phyloP scores from a whole-genome alignment of 495 filamentous ascomycete species.

The Penicillium nucicola region DNA sequence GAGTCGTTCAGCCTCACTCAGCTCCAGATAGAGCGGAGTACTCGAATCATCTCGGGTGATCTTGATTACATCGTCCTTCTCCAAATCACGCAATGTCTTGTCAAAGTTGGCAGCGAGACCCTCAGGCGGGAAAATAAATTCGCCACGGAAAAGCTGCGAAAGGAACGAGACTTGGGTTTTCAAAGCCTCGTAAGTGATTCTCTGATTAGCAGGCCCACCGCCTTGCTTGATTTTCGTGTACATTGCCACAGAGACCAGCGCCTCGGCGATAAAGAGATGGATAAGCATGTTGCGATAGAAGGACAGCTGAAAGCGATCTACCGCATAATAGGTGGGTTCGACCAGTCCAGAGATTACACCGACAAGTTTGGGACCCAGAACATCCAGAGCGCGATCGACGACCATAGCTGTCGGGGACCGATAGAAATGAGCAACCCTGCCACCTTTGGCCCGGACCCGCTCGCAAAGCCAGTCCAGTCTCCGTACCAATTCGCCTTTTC shows the following conservation, averaged over 20 bases:
- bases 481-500: constrained; percentile 77
- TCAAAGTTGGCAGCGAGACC: constrained; percentile 76
- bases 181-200: constrained; percentile 69
- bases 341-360: constrained; percentile 72
- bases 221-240: constrained; percentile 88
- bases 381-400: constrained; percentile 86
- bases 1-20: constrained; percentile 71
- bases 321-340: constrained; percentile 88
- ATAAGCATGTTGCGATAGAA: constrained; percentile 99
- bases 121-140: constrained; percentile 93
- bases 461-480: constrained; percentile 88
- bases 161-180: constrained; percentile 80
- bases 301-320: constrained; percentile 92
- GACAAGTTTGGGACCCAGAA: constrained; percentile 84
- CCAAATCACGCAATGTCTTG: constrained; percentile 70
- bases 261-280: constrained; percentile 91
- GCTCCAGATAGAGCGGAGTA: constrained; percentile 60
- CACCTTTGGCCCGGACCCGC: constrained; percentile 78
- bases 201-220: constrained; percentile 74
- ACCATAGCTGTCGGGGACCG: constrained; percentile 71
- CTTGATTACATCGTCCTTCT: constrained; percentile 75
- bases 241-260: constrained; percentile 82
- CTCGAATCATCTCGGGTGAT: constrained; percentile 56
- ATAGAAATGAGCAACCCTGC: constrained; percentile 90
- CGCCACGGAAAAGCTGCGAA: constrained; percentile 87